A percentile compares a stretch with the other conserved stretches of the same genome.
These are phyloP conservation scores for Coelastrella sp. DNA, from an alignment of 139 green algal genomes.

Conservation along the genomic window DNA sequence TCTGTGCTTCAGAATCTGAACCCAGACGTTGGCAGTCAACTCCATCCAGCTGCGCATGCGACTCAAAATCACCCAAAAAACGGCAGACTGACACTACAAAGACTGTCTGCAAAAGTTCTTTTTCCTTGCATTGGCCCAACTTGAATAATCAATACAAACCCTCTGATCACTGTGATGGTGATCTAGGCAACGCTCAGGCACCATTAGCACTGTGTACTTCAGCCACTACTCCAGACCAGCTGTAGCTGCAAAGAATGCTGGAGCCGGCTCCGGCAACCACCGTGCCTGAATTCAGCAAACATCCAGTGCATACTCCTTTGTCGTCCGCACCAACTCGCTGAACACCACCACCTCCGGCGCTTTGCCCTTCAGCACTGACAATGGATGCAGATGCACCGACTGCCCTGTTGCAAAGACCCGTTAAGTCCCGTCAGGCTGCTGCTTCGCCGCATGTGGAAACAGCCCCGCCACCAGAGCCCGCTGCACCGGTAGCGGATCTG, in stretches of 20 bases:
- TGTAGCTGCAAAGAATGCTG: conserved; percentile 69
- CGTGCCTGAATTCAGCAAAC: conserved; percentile 69
- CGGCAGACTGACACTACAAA: too few species aligned
- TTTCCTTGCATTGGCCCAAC: too few species aligned
- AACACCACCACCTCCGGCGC: conserved; percentile 83
- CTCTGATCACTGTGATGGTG: too few species aligned
- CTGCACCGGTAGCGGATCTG: conserved; percentile 67
- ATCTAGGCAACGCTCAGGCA: too few species aligned
- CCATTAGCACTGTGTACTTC: not conserved
- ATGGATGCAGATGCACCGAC: conserved; percentile 85
- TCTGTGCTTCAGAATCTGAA: too few species aligned
- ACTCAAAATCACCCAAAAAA: too few species aligned
- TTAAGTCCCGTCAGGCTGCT: conserved; percentile 81
- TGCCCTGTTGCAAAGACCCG: conserved; percentile 15
- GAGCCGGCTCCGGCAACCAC: conserved; percentile 88
- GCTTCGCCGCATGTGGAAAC: conserved; percentile 82
- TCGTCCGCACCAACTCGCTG: conserved; percentile 75
- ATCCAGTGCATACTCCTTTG: conserved; percentile 76
- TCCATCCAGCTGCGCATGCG: too few species aligned
- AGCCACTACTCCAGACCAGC: not conserved
- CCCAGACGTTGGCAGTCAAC: too few species aligned
- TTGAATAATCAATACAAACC: too few species aligned
- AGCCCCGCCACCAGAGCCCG: conserved; percentile 73
- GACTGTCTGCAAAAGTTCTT: too few species aligned
- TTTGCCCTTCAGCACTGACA: conserved; percentile 72